Evolutionary conservation across 768 basidiomycete genomes (phyloP).

Genomic region (Lentinula sp.): DNA sequence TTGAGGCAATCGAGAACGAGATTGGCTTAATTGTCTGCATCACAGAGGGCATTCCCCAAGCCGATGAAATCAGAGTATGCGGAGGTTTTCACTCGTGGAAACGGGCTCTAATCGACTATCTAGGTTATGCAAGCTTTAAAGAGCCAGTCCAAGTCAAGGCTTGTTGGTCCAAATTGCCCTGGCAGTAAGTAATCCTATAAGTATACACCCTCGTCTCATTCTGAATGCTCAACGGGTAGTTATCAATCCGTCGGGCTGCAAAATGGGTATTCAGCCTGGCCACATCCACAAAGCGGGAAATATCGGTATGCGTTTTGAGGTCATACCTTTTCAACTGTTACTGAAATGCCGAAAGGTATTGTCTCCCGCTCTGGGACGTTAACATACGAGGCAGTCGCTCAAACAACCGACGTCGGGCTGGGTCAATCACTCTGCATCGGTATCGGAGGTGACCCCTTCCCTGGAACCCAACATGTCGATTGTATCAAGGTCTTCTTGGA

Average conservation of each 20-base stretch:
- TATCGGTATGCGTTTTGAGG: constrained; percentile 55
- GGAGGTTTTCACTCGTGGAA: background rate
- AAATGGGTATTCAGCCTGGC: constrained; percentile 98
- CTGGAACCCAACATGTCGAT: constrained; percentile 92
- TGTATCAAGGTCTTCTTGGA: constrained; percentile 95
- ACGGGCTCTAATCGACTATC: background rate
- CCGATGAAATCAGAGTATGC: constrained; percentile 87
- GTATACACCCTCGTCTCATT: background rate
- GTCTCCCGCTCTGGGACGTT: constrained; percentile 94
- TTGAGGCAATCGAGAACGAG: constrained; percentile 98
- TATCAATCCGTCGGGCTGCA: constrained; percentile 95
- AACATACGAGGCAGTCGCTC: constrained; percentile 98
- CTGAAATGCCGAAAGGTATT: constrained; percentile 50
- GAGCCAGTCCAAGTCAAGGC: constrained; percentile 88
- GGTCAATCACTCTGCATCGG: constrained; percentile 96
- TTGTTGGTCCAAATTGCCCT: constrained; percentile 98
- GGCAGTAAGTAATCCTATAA: constrained; percentile 38
- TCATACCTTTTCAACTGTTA: background rate
- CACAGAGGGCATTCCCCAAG: constrained; percentile 97
- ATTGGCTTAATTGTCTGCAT: constrained; percentile 97
- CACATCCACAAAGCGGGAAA: constrained; percentile 96
- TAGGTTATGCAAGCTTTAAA: constrained; percentile 93
- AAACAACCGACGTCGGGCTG: constrained; percentile 92
- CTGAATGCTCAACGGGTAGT: constrained; percentile 31
- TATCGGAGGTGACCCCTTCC: constrained; percentile 97